A percentile compares a stretch with the other conserved stretches of the same genome.
These are phyloP conservation scores for Paraurostyla sp. DNA, from an alignment of 73 alveolate genomes.

Conservation along the genomic window DNA sequence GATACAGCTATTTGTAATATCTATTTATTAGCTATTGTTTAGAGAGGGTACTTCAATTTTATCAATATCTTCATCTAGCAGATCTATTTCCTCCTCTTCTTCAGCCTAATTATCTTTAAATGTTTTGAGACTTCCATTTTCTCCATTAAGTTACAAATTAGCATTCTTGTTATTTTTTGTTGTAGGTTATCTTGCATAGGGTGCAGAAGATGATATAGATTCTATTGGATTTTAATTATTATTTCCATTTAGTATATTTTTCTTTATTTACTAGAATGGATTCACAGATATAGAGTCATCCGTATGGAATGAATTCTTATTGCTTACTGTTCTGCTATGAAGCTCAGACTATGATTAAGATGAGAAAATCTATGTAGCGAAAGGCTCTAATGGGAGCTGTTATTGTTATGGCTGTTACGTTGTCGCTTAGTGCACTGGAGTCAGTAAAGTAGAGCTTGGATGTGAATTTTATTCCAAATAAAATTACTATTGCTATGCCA, in stretches of 20 bases:
- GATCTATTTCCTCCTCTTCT: neutral
- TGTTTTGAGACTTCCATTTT: neutral
- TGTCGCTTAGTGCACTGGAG: neutral
- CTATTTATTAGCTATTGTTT: neutral
- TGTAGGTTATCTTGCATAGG: neutral
- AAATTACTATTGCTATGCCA: neutral
- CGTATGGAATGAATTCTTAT: neutral
- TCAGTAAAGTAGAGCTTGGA: neutral
- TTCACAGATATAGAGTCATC: neutral
- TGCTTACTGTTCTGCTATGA: neutral
- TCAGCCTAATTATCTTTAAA: neutral
- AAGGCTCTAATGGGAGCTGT: neutral
- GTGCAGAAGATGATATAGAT: too few species aligned
- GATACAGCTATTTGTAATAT: neutral
- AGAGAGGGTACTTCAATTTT: neutral
- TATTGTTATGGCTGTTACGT: too few species aligned
- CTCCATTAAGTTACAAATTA: neutral
- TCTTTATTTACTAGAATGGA: too few species aligned
- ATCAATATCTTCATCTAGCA: neutral
- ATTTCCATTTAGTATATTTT: too few species aligned
- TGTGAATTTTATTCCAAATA: neutral
- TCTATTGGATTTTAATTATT: too few species aligned
- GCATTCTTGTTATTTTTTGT: neutral
- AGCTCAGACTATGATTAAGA: neutral
- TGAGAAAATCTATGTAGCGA: neutral